Evolutionary conservation across 441 rosid species (phyloP).

Genomic region (Breynia disticha): DNA sequence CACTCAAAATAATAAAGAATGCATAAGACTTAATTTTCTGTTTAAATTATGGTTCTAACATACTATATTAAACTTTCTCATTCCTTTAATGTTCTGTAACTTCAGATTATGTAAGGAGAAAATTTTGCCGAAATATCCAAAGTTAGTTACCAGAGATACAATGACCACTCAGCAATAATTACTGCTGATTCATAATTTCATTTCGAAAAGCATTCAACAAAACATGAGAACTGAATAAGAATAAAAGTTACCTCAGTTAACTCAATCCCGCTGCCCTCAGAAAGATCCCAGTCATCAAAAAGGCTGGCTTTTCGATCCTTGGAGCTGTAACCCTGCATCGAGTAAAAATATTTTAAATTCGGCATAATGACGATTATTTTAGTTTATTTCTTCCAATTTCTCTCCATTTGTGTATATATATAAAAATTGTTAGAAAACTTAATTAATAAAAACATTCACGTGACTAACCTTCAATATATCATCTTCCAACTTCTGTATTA

Average conservation of each 20-base stretch:
- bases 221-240: background rate
- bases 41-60: no score
- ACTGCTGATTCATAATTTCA: background rate
- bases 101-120: no score
- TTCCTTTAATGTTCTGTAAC: no score
- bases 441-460: constrained; percentile 8
- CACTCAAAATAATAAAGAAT: no score
- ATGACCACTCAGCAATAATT: no score
- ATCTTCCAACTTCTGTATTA: constrained; percentile 96
- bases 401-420: background rate
- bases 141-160: no score
- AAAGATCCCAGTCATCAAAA: constrained; percentile 91
- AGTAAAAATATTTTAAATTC: background rate
- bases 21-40: no score
- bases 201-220: background rate
- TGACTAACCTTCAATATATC: constrained; percentile 78
- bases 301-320: constrained; percentile 64
- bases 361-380: background rate
- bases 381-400: background rate
- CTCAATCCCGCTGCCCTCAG: constrained; percentile 58
- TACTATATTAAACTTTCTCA: no score
- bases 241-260: constrained; percentile 54
- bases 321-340: constrained; percentile 77
- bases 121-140: no score
- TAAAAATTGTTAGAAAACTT: no score